A percentile compares a stretch with the other conserved stretches of the same genome.
phyloP scores from a whole-genome alignment of 2,329 filamentous ascomycete genomes.

The Fusarium coicis region DNA sequence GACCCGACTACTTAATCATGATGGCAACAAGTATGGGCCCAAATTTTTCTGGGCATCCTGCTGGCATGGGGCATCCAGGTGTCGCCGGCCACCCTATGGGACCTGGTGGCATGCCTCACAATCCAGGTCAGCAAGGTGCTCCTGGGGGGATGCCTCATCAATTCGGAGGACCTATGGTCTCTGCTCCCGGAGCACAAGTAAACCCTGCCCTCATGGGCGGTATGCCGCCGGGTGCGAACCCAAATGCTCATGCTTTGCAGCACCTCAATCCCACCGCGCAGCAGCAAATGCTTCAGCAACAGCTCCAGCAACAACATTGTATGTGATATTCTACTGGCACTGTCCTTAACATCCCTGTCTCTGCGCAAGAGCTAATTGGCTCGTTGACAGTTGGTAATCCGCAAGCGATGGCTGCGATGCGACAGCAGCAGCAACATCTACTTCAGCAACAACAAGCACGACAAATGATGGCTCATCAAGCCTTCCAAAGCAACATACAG shows the following conservation, averaged over 20 bases:
- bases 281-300: conserved; percentile 68
- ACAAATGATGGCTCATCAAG: conserved; percentile 67
- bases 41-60: conserved; percentile 74
- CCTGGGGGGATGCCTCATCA: conserved; percentile 76
- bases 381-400: conserved; percentile 50
- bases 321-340: conserved; percentile 27
- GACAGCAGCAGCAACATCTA: conserved; percentile 68
- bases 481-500: conserved; percentile 63
- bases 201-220: conserved; percentile 81
- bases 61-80: conserved; percentile 77
- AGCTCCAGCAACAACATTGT: conserved; percentile 53
- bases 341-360: conserved; percentile 17
- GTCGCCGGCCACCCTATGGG: conserved; percentile 74
- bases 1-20: conserved; percentile 62
- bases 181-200: conserved; percentile 76
- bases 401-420: conserved; percentile 54
- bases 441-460: conserved; percentile 66
- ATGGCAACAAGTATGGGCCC: conserved; percentile 74
- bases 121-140: conserved; percentile 75
- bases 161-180: conserved; percentile 74
- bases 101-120: conserved; percentile 69
- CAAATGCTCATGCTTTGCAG: conserved; percentile 76
- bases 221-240: conserved; percentile 76
- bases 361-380: conserved; percentile 20
- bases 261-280: conserved; percentile 74